These are phyloP conservation scores for Zasmidium citrigriseum DNA, from an alignment of 2,329 filamentous ascomycete species.

Conservation along the genomic window DNA sequence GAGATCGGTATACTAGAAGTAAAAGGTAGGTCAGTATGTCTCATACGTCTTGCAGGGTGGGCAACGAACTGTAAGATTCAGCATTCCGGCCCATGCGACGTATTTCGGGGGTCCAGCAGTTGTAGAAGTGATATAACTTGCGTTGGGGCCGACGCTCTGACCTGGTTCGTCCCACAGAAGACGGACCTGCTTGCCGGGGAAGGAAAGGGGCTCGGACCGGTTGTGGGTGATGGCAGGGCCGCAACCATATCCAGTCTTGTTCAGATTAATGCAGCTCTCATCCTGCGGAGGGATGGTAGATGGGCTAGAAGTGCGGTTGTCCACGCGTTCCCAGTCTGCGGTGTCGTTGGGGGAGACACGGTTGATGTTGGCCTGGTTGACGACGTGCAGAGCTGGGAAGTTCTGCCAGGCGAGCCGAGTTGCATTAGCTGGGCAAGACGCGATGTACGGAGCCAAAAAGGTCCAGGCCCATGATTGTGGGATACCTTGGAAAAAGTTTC, in stretches of 20 bases:
- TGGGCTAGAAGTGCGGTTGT: slow-evolving; percentile 59
- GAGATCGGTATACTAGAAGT: slow-evolving; percentile 53
- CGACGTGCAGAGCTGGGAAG: slow-evolving; percentile 69
- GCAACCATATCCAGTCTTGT: slow-evolving; percentile 58
- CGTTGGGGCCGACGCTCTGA: slow-evolving; percentile 72
- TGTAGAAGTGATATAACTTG: slow-evolving; percentile 71
- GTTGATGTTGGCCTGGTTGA: slow-evolving; percentile 76
- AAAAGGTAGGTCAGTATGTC: no score
- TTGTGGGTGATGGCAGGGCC: slow-evolving; percentile 67
- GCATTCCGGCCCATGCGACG: slow-evolving; percentile 75
- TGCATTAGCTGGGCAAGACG: slow-evolving; percentile 69
- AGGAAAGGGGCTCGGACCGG: slow-evolving; percentile 69
- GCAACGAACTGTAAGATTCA: slow-evolving; percentile 59
- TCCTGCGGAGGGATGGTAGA: slow-evolving; percentile 47
- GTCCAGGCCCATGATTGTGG: slow-evolving; percentile 87
- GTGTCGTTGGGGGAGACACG: slow-evolving; percentile 64
- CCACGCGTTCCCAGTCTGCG: slow-evolving; percentile 64
- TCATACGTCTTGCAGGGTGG: no score
- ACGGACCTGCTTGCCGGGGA: slow-evolving; percentile 70
- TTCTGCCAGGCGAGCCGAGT: slow-evolving; percentile 83
- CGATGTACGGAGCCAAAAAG: slow-evolving; percentile 77
- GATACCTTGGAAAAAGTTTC: no score
- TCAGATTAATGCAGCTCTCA: slow-evolving; percentile 61
- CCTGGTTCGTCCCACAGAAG: slow-evolving; percentile 74
- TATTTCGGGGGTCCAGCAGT: slow-evolving; percentile 61